A percentile compares a stretch with the other conserved stretches of the same genome.
These are phyloP conservation scores for Secale cereale DNA, from an alignment of 176 grass and related monocot genomes.

Conservation along the genomic window DNA sequence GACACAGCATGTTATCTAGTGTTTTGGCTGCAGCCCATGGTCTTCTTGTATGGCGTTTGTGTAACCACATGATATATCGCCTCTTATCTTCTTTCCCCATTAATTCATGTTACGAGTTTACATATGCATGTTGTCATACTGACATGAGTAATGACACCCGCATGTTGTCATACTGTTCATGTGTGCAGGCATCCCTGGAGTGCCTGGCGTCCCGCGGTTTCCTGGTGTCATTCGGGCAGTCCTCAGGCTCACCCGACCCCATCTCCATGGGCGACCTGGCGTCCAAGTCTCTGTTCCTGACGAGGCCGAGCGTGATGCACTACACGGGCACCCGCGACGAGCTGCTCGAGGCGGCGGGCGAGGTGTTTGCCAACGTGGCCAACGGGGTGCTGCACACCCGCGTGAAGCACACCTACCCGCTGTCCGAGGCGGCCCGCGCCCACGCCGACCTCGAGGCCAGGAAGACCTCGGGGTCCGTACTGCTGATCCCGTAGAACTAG, in stretches of 20 bases:
- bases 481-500: conserved; percentile 60
- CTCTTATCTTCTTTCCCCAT: neutral
- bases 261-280: conserved; percentile 43
- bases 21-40: neutral
- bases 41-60: neutral
- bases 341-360: conserved; percentile 50
- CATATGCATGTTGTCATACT: neutral
- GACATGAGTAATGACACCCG: neutral
- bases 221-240: conserved; percentile 70
- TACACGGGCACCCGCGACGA: conserved; percentile 59
- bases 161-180: too few species aligned
- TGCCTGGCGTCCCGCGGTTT: conserved; percentile 44
- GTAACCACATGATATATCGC: neutral
- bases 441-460: conserved; percentile 61
- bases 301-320: conserved; percentile 60
- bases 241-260: conserved; percentile 55
- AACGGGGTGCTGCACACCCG: conserved; percentile 47
- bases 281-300: conserved; percentile 66
- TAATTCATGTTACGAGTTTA: neutral
- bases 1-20: neutral
- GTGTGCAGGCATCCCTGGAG: conserved; percentile 53
- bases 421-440: conserved; percentile 50
- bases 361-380: conserved; percentile 55
- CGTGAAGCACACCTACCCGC: conserved; percentile 54
- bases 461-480: conserved; percentile 60